Base-by-base conservation (phyloP, 768 basidiomycete species). In the Lyophyllum shimeji region DNA sequence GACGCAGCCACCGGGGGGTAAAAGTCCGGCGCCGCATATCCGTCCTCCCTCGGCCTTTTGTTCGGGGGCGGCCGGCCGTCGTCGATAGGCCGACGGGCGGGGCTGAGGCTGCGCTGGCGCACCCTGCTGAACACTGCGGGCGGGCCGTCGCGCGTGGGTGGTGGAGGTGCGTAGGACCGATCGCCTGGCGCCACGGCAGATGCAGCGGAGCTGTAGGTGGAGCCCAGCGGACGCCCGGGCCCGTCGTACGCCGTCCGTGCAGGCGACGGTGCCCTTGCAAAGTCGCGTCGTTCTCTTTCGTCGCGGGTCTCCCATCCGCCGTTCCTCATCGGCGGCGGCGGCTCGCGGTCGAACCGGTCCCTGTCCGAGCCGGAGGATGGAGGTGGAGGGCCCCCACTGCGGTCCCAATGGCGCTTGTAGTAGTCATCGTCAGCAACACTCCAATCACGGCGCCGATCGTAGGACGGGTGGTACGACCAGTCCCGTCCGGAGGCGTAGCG, bases 31-130 rank as follows among this genome's bases (percentile, higher is more conserved):
- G 65, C 29, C 9, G 29, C 58, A 25, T 72, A 74, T 2, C 43
- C 59, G 27, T 82, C 80, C n/a, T 81, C 80, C 1, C 80, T 71
- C 0, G 69, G 40, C 33, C 81, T 70, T 52, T 82, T 82, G 46
- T 74, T 27, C 1, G 79, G 78, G 7, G 80, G 80, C 21, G 80
- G 71, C 21, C 68, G 21, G 43, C 78, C 80, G 21, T 77, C 78
- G 1, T 59, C 9, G 67, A 53, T 2, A 59, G 63, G 13, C 65
- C 69, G 0, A 67, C 70, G 25, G 70, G 63, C 13, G 2, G 75
- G 75, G 64, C 77, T 82, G 3, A 76, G 72, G 55, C 80, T 82
- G 40, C 79, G 72, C 11, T 60, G 71, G n/a, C 81, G 73, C 20
- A 79, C 71, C 4, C 79, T 74, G n/a, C 68, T 69, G 56, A 73